Percentiles rank a stretch among this genome's conserved stretches.
Evolutionary conservation across 352 stramenopile genomes (phyloP).

Genomic region (Phytophthora vignae): DNA sequence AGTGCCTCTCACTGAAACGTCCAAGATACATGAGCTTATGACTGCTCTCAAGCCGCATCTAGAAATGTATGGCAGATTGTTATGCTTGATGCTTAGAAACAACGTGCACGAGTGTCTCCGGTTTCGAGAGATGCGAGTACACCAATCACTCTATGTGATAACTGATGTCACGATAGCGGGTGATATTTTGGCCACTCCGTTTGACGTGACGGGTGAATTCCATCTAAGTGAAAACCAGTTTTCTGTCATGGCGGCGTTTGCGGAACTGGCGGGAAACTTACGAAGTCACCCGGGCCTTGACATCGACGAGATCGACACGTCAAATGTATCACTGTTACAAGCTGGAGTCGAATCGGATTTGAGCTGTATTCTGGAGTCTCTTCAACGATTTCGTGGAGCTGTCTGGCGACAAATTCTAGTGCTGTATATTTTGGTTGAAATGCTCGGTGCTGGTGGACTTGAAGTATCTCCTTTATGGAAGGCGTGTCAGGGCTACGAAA

Average conservation of each 20-base stretch:
- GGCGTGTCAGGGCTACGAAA: constrained; percentile 66
- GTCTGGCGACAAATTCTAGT: constrained; percentile 49
- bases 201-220: constrained; percentile 21
- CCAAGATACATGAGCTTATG: constrained; percentile 31
- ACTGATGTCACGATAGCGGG: constrained; percentile 44
- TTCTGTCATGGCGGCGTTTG: constrained; percentile 53
- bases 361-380: constrained; percentile 53
- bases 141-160: constrained; percentile 68
- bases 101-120: constrained; percentile 51
- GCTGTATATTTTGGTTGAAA: constrained; percentile 52
- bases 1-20: constrained; percentile 13
- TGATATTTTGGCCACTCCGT: constrained; percentile 36
- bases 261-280: constrained; percentile 41
- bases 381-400: constrained; percentile 51
- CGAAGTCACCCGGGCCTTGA: constrained; percentile 2
- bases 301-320: constrained; percentile 2
- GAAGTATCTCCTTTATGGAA: constrained; percentile 58
- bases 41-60: constrained; percentile 46
- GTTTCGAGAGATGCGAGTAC: constrained; percentile 65
- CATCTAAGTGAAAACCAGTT: constrained; percentile 13
- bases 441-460: constrained; percentile 45
- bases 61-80: constrained; percentile 48
- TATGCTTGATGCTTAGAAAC: constrained; percentile 61
- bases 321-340: constrained; percentile 41
- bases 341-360: constrained; percentile 70